Evolutionary conservation across 768 basidiomycete species (phyloP).

Genomic region (Mycena kentingensis): DNA sequence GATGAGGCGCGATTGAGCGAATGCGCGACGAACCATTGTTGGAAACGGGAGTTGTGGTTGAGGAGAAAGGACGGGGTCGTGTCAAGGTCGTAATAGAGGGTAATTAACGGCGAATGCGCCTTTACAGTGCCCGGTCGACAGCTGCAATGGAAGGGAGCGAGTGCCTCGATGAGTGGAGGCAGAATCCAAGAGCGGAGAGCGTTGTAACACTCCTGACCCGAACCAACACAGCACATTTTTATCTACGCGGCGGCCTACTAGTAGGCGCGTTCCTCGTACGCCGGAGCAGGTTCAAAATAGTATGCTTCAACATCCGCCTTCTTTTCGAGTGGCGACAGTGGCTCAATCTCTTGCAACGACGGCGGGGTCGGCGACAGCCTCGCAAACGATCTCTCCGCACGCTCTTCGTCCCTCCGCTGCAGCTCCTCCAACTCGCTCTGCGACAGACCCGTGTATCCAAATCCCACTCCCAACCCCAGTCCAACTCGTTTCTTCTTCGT

Average conservation of each 20-base stretch:
- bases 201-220: not conserved
- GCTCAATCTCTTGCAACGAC: conserved; percentile 10
- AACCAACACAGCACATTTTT: not conserved
- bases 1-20: conserved; percentile 29
- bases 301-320: not conserved
- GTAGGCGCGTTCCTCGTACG: conserved; percentile 12
- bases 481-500: conserved; percentile 11
- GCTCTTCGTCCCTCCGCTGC: conserved; percentile 19
- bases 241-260: conserved; percentile 1
- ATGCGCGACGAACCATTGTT: conserved; percentile 30
- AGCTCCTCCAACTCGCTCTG: conserved; percentile 20
- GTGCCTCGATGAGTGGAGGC: not conserved
- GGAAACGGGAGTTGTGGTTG: conserved; percentile 10
- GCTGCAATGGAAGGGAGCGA: not conserved
- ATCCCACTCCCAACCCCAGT: conserved; percentile 23
- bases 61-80: conserved; percentile 25
- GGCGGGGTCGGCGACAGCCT: conserved; percentile 24
- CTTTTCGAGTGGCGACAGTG: conserved; percentile 13
- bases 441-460: conserved; percentile 29
- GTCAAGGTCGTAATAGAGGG: conserved; percentile 38
- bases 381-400: conserved; percentile 14
- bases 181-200: no score
- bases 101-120: no score
- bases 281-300: conserved; percentile 13
- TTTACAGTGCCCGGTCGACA: no score